phyloP scores from a whole-genome alignment of 2,329 filamentous ascomycete species.

The Teratosphaeriaceae sp. region DNA sequence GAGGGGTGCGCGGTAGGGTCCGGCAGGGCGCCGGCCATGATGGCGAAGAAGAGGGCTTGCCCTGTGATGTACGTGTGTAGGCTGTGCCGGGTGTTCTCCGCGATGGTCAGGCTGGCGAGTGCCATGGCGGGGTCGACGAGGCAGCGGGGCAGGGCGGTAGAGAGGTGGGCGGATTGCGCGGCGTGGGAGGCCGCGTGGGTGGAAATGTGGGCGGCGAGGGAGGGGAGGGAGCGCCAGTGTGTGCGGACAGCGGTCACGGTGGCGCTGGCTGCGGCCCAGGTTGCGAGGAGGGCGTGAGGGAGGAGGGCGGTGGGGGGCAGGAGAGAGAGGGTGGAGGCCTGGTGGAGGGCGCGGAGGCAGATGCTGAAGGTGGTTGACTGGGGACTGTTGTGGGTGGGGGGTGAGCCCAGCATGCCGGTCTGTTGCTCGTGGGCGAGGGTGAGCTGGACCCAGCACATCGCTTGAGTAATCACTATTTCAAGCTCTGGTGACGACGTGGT shows the following conservation, averaged over 20 bases:
- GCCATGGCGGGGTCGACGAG: not conserved
- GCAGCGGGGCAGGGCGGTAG: not conserved
- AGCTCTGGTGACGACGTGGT: not conserved
- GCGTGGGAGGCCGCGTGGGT: too few relatives aligned
- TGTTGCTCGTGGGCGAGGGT: not conserved
- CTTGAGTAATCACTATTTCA: not conserved
- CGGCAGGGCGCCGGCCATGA: constrained; percentile 1
- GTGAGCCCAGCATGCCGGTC: not conserved
- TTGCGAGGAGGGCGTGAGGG: not conserved
- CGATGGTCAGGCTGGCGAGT: not conserved
- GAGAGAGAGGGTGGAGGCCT: not conserved
- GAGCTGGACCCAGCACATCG: not conserved
- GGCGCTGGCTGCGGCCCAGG: not conserved
- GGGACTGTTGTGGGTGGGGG: not conserved
- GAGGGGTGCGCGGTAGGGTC: not conserved
- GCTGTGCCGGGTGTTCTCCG: not conserved
- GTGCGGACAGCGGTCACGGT: too few relatives aligned
- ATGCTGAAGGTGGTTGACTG: not conserved
- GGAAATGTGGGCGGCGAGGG: too few relatives aligned
- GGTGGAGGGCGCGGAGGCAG: not conserved
- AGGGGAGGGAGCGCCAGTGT: too few relatives aligned
- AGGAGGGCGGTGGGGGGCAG: not conserved
- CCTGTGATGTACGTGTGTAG: not conserved
- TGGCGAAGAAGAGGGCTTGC: constrained; percentile 1
- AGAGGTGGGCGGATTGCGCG: too few relatives aligned